These are phyloP conservation scores for Cytospora chrysosperma DNA, from an alignment of 2,329 filamentous ascomycete species.

Conservation along the genomic window DNA sequence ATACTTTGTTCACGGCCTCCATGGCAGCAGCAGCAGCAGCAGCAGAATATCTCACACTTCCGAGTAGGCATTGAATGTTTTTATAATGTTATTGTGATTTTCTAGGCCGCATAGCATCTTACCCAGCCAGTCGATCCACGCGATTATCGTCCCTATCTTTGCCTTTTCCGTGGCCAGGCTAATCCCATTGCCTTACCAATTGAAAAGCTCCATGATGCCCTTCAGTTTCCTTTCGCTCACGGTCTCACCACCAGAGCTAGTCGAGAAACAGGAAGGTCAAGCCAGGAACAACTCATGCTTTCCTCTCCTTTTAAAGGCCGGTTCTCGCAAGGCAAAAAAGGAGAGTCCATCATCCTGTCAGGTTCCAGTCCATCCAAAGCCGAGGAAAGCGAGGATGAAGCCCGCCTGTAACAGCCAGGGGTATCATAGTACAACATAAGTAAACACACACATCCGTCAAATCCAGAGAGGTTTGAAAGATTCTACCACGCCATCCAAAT, in stretches of 20 bases:
- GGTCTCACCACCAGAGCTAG: not conserved
- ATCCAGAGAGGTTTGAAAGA: not conserved
- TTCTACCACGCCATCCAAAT: slow-evolving; percentile 2
- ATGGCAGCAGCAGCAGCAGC: not conserved
- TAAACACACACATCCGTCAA: not conserved
- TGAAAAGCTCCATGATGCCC: not conserved
- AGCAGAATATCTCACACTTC: not conserved
- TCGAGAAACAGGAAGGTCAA: not conserved
- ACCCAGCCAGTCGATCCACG: not conserved
- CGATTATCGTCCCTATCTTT: not conserved
- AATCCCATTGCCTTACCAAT: not conserved
- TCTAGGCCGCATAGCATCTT: not conserved
- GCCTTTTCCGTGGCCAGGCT: not conserved
- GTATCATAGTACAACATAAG: slow-evolving; percentile 7
- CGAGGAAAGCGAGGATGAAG: not conserved
- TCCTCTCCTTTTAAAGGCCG: not conserved
- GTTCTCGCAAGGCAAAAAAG: not conserved
- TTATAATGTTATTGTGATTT: slow-evolving; percentile 1
- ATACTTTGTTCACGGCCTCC: not conserved
- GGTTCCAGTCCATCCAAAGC: not conserved
- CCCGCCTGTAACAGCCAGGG: not conserved
- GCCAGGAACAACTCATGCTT: not conserved
- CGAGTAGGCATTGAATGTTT: not conserved
- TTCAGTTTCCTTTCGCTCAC: not conserved
- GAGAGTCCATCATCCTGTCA: not conserved